Evolutionary conservation across 2,329 filamentous ascomycete species (phyloP).

Genomic region (Sporothrix curviconia): DNA sequence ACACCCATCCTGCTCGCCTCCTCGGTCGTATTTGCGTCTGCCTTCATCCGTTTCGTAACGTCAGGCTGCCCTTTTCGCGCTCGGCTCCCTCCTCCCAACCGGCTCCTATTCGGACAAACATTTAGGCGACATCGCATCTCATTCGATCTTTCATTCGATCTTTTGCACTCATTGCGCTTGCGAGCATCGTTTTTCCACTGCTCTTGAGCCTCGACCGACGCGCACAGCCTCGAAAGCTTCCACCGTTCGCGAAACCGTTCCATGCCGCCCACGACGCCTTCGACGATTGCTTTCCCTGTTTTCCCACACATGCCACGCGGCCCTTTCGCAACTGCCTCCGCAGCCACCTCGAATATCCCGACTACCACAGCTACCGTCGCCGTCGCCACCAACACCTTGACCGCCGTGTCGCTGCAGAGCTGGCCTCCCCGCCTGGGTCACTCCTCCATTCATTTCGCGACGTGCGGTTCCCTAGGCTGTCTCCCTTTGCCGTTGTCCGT

Average conservation of each 20-base stretch:
- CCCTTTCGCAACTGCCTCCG: not conserved
- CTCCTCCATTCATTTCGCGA: not conserved
- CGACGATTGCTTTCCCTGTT: not conserved
- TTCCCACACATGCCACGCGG: slow-evolving; percentile 3
- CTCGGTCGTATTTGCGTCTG: not conserved
- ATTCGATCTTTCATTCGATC: too few relatives aligned
- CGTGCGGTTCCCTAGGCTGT: not conserved
- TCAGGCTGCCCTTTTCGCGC: too few relatives aligned
- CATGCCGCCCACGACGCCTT: slow-evolving; percentile 7
- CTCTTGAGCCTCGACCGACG: not conserved
- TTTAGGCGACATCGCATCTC: too few relatives aligned
- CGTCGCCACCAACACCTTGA: not conserved
- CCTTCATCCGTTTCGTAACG: too few relatives aligned
- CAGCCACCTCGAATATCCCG: too few relatives aligned
- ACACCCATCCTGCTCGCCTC: not conserved
- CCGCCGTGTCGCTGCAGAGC: slow-evolving; percentile 2
- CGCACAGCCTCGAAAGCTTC: not conserved
- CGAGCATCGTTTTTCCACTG: too few relatives aligned
- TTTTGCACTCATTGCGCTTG: too few relatives aligned
- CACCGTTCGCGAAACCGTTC: not conserved
- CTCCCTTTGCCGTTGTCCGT: too few relatives aligned
- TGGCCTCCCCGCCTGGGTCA: slow-evolving; percentile 7
- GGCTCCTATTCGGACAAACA: too few relatives aligned
- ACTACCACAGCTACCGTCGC: not conserved
- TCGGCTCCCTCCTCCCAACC: too few relatives aligned